Conservation (phyloP, 352 stramenopile species). For the Phytopythium montanum region DNA sequence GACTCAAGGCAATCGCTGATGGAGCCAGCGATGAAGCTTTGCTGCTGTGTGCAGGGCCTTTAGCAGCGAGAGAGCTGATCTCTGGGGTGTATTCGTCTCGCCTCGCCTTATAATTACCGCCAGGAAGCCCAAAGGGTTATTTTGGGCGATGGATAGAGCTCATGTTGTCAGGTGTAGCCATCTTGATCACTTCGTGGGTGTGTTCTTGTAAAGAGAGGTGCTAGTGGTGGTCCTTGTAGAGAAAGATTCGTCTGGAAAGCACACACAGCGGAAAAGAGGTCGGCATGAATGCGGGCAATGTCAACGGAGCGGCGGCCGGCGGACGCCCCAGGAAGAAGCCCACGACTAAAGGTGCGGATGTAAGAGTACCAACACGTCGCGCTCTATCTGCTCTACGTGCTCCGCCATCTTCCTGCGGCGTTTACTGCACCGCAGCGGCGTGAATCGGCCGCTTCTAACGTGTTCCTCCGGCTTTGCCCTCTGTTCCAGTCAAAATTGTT, state of each 20-base stretch:
- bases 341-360: constrained; percentile 9
- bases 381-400: not conserved
- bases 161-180: not conserved
- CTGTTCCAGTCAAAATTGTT: constrained; percentile 43
- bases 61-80: not conserved
- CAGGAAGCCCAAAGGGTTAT: not conserved
- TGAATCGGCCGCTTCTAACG: not conserved
- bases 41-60: no score
- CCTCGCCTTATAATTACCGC: not conserved
- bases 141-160: not conserved
- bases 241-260: constrained; percentile 5
- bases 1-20: no score
- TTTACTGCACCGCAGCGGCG: not conserved
- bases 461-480: not conserved
- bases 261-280: not conserved
- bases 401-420: not conserved
- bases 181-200: not conserved
- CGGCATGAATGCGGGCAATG: not conserved
- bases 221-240: not conserved
- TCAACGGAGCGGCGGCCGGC: not conserved
- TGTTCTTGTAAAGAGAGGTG: constrained; percentile 9
- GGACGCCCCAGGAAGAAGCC: not conserved
- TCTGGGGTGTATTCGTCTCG: not conserved
- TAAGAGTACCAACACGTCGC: not conserved
- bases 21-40: no score